Evolutionary conservation across 768 basidiomycete genomes (phyloP), one percentile per base, ranked within the genome.

Genomic region (Hygrophorus pudorinus): DNA sequence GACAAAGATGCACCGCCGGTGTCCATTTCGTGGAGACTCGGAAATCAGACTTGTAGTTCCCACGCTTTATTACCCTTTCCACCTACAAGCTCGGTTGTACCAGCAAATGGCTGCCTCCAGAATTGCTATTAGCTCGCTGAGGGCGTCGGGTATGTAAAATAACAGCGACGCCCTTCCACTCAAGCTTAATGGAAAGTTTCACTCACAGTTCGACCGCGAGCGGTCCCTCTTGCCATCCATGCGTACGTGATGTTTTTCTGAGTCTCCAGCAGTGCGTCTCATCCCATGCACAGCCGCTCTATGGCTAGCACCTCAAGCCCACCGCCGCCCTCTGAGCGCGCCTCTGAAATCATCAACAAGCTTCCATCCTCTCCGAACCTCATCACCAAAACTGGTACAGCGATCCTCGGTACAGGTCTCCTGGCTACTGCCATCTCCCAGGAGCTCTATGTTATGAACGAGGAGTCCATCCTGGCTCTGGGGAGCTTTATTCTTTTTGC

Each of bases 371-470:
- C 79, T 54, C 90, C 78, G 18, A 82, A 79, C 60, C 73, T 96
- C 65, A 74, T 93, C 72, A 90, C 91, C 61, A 99, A 99, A 72
- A 93, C 92, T 36, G 91, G 92, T 50, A 78, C 86, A 42, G 85
- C 91, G 56, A 72, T 97, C 57, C 79, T 97, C 43, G 90, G 90
- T 58, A 87, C 89, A 12, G 91, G 88, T 56, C 70, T 88, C 48
- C 68, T 82, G 45, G 94, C 93, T 12, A 77, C 90, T 5, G 93
- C 92, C 59, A 92, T 98, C 66, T 94, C 91, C 11, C 86, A 91
- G 60, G 93, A 99, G 67, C 79, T 98, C 41, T 97, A 97, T 59
- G 94, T 99, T 48, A 79, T 94, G 58, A 96, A 96, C 63, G 93
- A 97, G 65, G 96, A 98, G 72, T 81, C 87, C 17, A 82, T 97